Base-by-base conservation (phyloP, 805 yeast genomes). In the Saturnispora zaruensis region DNA sequence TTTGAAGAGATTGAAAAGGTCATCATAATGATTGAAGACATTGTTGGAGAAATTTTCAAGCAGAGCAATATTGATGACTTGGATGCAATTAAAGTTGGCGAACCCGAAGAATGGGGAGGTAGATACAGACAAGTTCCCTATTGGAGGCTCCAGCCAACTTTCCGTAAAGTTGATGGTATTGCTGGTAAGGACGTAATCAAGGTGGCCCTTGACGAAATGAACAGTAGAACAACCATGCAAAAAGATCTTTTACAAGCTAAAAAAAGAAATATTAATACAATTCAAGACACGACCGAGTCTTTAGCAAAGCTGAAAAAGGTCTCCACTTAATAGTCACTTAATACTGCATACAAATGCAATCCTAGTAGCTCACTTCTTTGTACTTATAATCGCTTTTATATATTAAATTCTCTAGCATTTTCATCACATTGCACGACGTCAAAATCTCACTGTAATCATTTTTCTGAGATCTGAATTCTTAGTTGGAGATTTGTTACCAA, bases 91-190 rank as follows among this genome's bases (percentile, higher is more conserved):
- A 68, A 66, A 0, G 70, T 66, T 6, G 88, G 89, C 0, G 78
- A 75, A 6, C 41, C 60, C 1, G 57, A 61, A 34, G 79, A 80
- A 57, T 84, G 95, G 90, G 96, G 95, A 44, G 96, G 95, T 0
- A 59, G 73, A 13, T 91, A 93, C 64, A 80, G 81, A 63, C 76
- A 74, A 4, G 79, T 91, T 14, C 98, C 99, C 1, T 89, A 84
- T 64, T 91, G 98, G 98, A 76, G 98, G 59, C 82, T 96, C 56
- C 99, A 91, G 67, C 99, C 99, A 2, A 85, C 87, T 63, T 91
- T 91, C 73, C 75, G 99, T 58, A 81, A 83, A 2, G 96, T 91
- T 1, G 78, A 87, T 63, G 98, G 98, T 21, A 80, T 78, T 3
- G 71, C 75, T 25, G 79, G 76, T 23, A 78, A 76, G 44, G 68